Percentiles rank a stretch among this genome's conserved stretches.
These are phyloP conservation scores for Aspergillus brunneoviolaceus DNA, from an alignment of 2,329 filamentous ascomycete genomes.

Conservation along the genomic window DNA sequence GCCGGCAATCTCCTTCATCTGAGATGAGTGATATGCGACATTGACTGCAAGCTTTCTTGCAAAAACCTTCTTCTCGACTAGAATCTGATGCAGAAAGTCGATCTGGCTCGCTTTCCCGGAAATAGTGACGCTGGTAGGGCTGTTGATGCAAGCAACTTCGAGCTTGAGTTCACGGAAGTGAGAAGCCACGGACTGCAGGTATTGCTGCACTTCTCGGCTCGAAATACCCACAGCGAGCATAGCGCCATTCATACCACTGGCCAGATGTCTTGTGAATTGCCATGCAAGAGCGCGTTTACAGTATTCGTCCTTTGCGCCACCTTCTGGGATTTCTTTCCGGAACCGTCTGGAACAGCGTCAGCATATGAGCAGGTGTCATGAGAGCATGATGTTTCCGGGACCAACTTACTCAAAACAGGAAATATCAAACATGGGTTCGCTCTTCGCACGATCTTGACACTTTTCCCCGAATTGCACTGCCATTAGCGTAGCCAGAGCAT, in stretches of 20 bases:
- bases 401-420: too few relatives aligned
- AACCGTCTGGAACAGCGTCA: too few relatives aligned
- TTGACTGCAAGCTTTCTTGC: slow-evolving; percentile 14
- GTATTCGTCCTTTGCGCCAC: too few relatives aligned
- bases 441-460: too few relatives aligned
- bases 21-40: slow-evolving; percentile 21
- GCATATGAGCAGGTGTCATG: too few relatives aligned
- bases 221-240: slow-evolving; percentile 23
- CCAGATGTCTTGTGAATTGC: neutral
- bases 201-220: slow-evolving; percentile 5
- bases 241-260: slow-evolving; percentile 8
- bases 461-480: too few relatives aligned
- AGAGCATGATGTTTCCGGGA: too few relatives aligned
- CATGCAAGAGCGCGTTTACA: too few relatives aligned
- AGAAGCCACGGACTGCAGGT: neutral
- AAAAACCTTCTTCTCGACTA: slow-evolving; percentile 11
- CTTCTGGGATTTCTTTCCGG: too few relatives aligned
- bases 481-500: too few relatives aligned
- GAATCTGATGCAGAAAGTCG: slow-evolving; percentile 4
- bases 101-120: slow-evolving; percentile 18
- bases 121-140: slow-evolving; percentile 20
- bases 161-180: slow-evolving; percentile 8
- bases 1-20: slow-evolving; percentile 18
- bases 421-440: too few relatives aligned
- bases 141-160: slow-evolving; percentile 23